These are phyloP conservation scores for Aspergillus indologenus DNA, from an alignment of 495 filamentous ascomycete species.

Conservation along the genomic window DNA sequence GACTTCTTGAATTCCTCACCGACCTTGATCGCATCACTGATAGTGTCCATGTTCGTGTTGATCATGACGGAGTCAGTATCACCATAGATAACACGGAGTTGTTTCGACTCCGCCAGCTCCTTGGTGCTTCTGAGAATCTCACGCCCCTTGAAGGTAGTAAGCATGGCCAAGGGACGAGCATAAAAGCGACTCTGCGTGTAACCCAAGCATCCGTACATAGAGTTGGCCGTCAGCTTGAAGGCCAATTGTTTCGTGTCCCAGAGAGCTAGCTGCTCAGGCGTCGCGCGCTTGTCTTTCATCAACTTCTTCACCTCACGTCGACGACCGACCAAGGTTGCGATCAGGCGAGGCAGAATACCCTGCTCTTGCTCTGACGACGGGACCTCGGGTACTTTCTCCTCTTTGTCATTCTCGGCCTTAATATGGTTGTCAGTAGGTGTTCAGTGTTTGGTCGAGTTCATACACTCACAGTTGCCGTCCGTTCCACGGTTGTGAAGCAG, in stretches of 20 bases:
- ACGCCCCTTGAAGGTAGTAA: constrained; percentile 95
- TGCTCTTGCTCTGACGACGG: constrained; percentile 65
- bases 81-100: constrained; percentile 92
- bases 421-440: constrained; percentile 17
- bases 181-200: constrained; percentile 97
- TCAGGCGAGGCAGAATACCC: constrained; percentile 85
- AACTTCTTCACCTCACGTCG: constrained; percentile 87
- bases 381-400: constrained; percentile 71
- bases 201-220: constrained; percentile 98
- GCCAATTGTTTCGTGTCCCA: constrained; percentile 99
- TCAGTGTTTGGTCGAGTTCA: background rate
- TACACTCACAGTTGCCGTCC: constrained; percentile 55
- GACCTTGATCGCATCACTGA: constrained; percentile 84
- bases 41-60: constrained; percentile 93
- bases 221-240: constrained; percentile 95
- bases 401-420: constrained; percentile 70
- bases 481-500: constrained; percentile 95
- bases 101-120: constrained; percentile 83
- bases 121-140: constrained; percentile 96
- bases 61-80: constrained; percentile 99
- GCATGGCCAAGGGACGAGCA: constrained; percentile 87
- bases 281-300: constrained; percentile 92
- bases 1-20: constrained; percentile 75
- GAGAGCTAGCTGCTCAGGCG: constrained; percentile 79
- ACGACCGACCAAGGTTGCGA: constrained; percentile 83